Percentiles rank a stretch among this genome's conserved stretches.
These are phyloP conservation scores for Curvularia verruculosa DNA, from an alignment of 2,329 filamentous ascomycete species.

Conservation along the genomic window DNA sequence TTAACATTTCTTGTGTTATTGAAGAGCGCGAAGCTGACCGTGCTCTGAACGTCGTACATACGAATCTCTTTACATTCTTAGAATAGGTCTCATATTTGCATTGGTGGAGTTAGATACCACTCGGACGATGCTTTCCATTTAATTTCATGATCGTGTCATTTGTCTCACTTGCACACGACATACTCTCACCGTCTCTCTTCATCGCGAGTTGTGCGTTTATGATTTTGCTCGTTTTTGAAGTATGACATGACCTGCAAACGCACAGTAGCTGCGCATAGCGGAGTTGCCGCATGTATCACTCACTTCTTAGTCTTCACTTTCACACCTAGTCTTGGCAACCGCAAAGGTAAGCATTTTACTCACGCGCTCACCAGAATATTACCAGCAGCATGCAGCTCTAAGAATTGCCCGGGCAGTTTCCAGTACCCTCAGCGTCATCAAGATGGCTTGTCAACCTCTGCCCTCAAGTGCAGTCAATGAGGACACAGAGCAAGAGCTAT, in stretches of 20 bases:
- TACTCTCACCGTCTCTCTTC: slow-evolving; percentile 2
- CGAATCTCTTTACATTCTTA: slow-evolving; percentile 93
- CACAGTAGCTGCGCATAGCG: neutral
- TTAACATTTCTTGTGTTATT: slow-evolving; percentile 98
- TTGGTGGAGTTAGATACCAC: slow-evolving; percentile 36
- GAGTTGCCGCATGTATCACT: neutral
- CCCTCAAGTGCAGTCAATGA: neutral
- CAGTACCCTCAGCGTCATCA: neutral
- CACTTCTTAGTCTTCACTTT: neutral
- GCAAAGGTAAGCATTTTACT: neutral
- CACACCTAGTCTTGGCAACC: neutral
- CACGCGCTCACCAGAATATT: neutral
- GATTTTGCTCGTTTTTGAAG: neutral
- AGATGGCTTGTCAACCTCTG: neutral
- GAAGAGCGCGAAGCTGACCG: slow-evolving; percentile 88
- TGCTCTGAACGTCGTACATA: slow-evolving; percentile 95
- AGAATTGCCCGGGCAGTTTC: no score
- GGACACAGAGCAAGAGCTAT: neutral
- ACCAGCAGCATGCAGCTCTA: neutral
- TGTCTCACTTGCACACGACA: neutral
- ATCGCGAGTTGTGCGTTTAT: slow-evolving; percentile 15
- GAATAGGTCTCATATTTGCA: slow-evolving; percentile 60
- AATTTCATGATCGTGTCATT: neutral
- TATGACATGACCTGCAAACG: slow-evolving; percentile 1
- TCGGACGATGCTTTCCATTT: slow-evolving; percentile 15